A percentile compares a stretch with the other conserved stretches of the same genome.
phyloP scores from a whole-genome alignment of 257 asterid species.

The Paulownia fortunei region DNA sequence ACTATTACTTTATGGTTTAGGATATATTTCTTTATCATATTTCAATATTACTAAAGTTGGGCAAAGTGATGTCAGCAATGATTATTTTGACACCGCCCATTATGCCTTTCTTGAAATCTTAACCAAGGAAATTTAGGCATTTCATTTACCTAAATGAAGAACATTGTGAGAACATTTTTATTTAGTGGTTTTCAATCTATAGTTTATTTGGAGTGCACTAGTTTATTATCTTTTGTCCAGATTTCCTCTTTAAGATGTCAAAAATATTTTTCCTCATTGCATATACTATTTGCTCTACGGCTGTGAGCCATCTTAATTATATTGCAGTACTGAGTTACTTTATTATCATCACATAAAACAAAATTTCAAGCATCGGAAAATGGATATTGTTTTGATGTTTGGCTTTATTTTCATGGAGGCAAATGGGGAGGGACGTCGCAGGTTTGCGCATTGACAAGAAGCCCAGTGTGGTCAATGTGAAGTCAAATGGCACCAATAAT shows the following conservation, averaged over 20 bases:
- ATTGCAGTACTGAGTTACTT: neutral
- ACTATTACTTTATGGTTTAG: neutral
- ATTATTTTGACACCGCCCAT: neutral
- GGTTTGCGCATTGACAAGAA: constrained; percentile 32
- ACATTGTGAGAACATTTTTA: neutral
- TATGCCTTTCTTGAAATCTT: neutral
- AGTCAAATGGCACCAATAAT: constrained; percentile 14
- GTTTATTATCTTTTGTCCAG: neutral
- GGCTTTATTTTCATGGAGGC: neutral
- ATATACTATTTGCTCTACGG: neutral
- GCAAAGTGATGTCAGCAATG: neutral
- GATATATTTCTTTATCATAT: neutral
- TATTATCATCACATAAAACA: neutral
- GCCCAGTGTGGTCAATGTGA: constrained; percentile 20
- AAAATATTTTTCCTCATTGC: neutral
- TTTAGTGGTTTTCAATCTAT: neutral
- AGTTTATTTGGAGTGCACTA: neutral
- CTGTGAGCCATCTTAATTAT: neutral
- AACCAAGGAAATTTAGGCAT: neutral
- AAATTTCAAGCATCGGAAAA: neutral
- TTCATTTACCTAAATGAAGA: neutral
- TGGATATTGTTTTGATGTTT: neutral
- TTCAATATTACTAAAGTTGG: neutral
- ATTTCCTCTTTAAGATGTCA: neutral
- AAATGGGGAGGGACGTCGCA: constrained; percentile 39